phyloP scores from a whole-genome alignment of 1,284 basidiomycete genomes.

The Irpex rosettiformis region DNA sequence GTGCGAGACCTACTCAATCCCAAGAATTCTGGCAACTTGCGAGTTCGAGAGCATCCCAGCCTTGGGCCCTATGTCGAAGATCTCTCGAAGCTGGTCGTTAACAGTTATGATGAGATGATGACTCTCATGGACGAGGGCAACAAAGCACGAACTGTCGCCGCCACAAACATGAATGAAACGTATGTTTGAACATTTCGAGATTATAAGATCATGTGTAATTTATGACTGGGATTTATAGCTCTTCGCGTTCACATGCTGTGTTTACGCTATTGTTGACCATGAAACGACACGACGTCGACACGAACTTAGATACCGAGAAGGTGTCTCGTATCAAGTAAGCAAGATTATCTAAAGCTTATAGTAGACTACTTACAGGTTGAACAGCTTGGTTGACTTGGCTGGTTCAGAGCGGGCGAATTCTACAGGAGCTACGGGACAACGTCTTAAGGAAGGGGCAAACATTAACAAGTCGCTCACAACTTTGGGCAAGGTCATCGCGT shows the following conservation, averaged over 20 bases:
- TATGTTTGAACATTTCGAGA: conserved; percentile 33
- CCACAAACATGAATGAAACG: conserved; percentile 99
- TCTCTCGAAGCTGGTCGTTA: conserved; percentile 90
- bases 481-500: conserved; percentile 94
- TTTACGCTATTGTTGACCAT: conserved; percentile 94
- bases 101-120: conserved; percentile 94
- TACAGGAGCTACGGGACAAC: conserved; percentile 92
- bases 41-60: conserved; percentile 95
- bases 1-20: conserved; percentile 96
- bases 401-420: conserved; percentile 96
- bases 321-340: conserved; percentile 89
- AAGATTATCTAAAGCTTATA: not conserved
- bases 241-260: conserved; percentile 95
- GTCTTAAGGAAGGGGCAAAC: conserved; percentile 94
- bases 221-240: conserved; percentile 39
- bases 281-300: conserved; percentile 79
- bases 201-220: not conserved
- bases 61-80: conserved; percentile 97
- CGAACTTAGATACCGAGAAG: conserved; percentile 91
- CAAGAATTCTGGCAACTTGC: conserved; percentile 93
- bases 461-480: conserved; percentile 99
- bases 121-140: conserved; percentile 99
- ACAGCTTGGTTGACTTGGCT: conserved; percentile 89
- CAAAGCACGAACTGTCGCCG: conserved; percentile 96
- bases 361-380: conserved; percentile 8